Conservation (phyloP, 2,329 filamentous ascomycete genomes). For the Fusarium phyllophilum region DNA sequence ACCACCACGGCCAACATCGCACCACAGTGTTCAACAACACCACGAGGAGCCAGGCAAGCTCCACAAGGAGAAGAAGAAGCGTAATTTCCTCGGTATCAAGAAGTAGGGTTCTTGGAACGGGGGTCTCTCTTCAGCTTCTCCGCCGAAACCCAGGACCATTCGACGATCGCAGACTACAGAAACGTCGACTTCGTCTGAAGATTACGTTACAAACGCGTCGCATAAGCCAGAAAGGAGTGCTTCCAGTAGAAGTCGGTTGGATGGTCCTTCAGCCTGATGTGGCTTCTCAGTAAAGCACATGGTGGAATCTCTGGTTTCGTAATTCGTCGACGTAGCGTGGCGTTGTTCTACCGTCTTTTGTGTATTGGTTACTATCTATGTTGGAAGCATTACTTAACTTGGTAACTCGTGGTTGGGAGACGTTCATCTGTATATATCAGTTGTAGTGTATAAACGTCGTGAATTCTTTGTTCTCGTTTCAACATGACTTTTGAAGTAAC, state of each 20-base stretch:
- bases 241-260: not conserved
- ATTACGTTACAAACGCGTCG: not conserved
- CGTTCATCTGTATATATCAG: slow-evolving; percentile 19
- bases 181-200: slow-evolving; percentile 24
- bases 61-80: slow-evolving; percentile 70
- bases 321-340: slow-evolving; percentile 32
- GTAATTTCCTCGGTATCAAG: slow-evolving; percentile 68
- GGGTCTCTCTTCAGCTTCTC: slow-evolving; percentile 26
- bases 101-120: slow-evolving; percentile 57
- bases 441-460: slow-evolving; percentile 27
- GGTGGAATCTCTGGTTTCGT: slow-evolving; percentile 17
- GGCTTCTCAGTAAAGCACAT: not conserved
- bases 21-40: slow-evolving; percentile 27
- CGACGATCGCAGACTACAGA: slow-evolving; percentile 27
- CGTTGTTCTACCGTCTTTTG: slow-evolving; percentile 29
- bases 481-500: not conserved
- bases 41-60: slow-evolving; percentile 52
- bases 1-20: slow-evolving; percentile 26
- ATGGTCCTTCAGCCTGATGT: not conserved
- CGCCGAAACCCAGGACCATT: not conserved
- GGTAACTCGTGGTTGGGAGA: not conserved
- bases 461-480: not conserved
- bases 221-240: slow-evolving; percentile 4
- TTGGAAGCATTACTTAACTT: slow-evolving; percentile 1
- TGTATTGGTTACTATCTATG: slow-evolving; percentile 13